Evolutionary conservation across 2,329 filamentous ascomycete genomes (phyloP).

Genomic region (Colletotrichum filicis): DNA sequence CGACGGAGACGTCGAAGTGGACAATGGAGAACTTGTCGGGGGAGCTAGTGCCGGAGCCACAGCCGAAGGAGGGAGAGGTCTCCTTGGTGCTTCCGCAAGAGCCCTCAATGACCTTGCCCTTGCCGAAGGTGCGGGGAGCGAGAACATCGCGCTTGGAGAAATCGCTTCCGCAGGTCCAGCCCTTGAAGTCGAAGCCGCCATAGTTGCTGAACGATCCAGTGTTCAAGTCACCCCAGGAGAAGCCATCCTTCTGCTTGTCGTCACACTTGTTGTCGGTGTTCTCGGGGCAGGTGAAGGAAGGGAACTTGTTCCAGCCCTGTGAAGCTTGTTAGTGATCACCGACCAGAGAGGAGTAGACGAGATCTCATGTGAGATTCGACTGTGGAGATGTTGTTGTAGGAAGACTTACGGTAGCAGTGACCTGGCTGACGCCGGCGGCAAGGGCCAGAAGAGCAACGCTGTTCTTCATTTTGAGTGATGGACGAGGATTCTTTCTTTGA

Average conservation of each 20-base stretch:
- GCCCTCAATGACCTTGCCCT: slow-evolving; percentile 70
- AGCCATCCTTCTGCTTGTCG: slow-evolving; percentile 75
- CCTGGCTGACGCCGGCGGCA: slow-evolving; percentile 62
- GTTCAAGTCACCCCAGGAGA: slow-evolving; percentile 75
- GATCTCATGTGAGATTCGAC: not conserved
- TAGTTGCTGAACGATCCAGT: slow-evolving; percentile 73
- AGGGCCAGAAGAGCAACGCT: slow-evolving; percentile 59
- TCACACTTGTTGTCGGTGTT: slow-evolving; percentile 84
- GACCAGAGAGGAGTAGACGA: not conserved
- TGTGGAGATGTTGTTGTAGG: slow-evolving; percentile 36
- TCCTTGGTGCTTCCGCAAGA: slow-evolving; percentile 57
- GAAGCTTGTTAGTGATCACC: slow-evolving; percentile 26
- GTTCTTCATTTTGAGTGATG: slow-evolving; percentile 60
- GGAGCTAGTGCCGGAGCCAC: slow-evolving; percentile 52
- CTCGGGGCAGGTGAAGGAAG: slow-evolving; percentile 72
- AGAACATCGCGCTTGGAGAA: slow-evolving; percentile 67
- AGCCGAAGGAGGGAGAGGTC: slow-evolving; percentile 69
- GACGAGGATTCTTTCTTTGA: slow-evolving; percentile 19
- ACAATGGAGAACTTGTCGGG: slow-evolving; percentile 77
- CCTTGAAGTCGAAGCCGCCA: slow-evolving; percentile 78
- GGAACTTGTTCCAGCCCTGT: slow-evolving; percentile 37
- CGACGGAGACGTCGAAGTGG: slow-evolving; percentile 77
- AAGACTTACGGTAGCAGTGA: slow-evolving; percentile 57
- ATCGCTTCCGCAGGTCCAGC: slow-evolving; percentile 75
- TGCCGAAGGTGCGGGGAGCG: slow-evolving; percentile 60